A percentile compares a stretch with the other conserved stretches of the same genome.
These are phyloP conservation scores for Bryum argenteum DNA, from an alignment of 225 moss, liverwort and hornwort species.

Conservation along the genomic window DNA sequence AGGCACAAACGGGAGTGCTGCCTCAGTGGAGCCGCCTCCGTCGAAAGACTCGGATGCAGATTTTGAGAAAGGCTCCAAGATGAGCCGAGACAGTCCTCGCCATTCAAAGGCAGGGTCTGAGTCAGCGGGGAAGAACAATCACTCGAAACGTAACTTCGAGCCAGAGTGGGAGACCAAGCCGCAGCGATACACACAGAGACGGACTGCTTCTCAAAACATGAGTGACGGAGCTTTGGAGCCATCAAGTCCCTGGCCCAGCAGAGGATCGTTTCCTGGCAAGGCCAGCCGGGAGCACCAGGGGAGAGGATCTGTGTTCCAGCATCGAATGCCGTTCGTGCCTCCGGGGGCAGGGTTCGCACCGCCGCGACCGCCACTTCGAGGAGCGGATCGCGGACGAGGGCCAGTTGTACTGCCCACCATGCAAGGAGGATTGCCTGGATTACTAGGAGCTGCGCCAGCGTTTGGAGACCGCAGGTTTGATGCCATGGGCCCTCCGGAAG, in stretches of 20 bases:
- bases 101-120: constrained; percentile 21
- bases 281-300: constrained; percentile 35
- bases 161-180: constrained; percentile 42
- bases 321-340: constrained; percentile 31
- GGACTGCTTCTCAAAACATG: constrained; percentile 29
- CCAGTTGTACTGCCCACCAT: constrained; percentile 24
- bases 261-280: constrained; percentile 20
- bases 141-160: constrained; percentile 30
- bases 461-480: constrained; percentile 43
- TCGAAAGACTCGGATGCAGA: constrained; percentile 24
- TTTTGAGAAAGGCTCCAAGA: constrained; percentile 34
- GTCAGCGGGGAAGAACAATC: constrained; percentile 13
- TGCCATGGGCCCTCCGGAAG: constrained; percentile 40
- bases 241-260: constrained; percentile 32
- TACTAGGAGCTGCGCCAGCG: constrained; percentile 52
- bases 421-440: constrained; percentile 38
- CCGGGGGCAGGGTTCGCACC: constrained; percentile 21
- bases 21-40: constrained; percentile 21
- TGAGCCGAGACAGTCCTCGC: constrained; percentile 31
- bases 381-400: constrained; percentile 29
- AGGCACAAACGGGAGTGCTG: constrained; percentile 15
- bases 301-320: constrained; percentile 24
- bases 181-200: constrained; percentile 36
- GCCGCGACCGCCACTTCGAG: constrained; percentile 31
- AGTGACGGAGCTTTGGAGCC: constrained; percentile 25